These are phyloP conservation scores for Chalciporus chontae DNA, from an alignment of 768 basidiomycete genomes.

Conservation along the genomic window DNA sequence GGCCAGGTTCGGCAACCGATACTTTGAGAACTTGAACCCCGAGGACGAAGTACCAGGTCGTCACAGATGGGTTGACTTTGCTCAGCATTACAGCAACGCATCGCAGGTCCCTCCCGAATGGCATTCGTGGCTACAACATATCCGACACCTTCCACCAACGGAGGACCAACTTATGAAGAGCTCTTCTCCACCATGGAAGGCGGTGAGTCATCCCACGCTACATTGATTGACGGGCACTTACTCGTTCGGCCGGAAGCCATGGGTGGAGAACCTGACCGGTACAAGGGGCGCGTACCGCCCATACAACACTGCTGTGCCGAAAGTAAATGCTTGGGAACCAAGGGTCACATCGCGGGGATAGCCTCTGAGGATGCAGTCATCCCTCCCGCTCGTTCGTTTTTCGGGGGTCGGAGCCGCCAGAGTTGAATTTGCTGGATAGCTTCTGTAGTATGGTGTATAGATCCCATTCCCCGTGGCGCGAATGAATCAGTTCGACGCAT, in stretches of 20 bases:
- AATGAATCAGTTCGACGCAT: too few species aligned
- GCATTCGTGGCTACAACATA: slow-evolving; percentile 95
- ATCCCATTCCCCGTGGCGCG: too few species aligned
- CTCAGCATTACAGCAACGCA: slow-evolving; percentile 90
- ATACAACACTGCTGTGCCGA: slow-evolving; percentile 84
- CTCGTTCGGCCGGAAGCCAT: slow-evolving; percentile 48
- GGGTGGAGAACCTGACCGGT: slow-evolving; percentile 87
- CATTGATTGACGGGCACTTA: not conserved
- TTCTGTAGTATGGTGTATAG: not conserved
- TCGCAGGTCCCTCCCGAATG: slow-evolving; percentile 94
- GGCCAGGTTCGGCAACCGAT: slow-evolving; percentile 88
- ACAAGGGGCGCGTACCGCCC: slow-evolving; percentile 87
- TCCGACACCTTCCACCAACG: slow-evolving; percentile 76
- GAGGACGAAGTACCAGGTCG: slow-evolving; percentile 91
- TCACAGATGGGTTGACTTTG: slow-evolving; percentile 94
- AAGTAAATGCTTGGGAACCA: slow-evolving; percentile 82
- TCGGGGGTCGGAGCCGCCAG: not conserved
- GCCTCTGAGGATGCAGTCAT: not conserved
- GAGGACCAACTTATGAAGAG: slow-evolving; percentile 71
- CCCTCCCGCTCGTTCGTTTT: too few species aligned
- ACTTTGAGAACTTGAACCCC: slow-evolving; percentile 87
- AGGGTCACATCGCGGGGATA: slow-evolving; percentile 52
- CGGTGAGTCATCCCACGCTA: slow-evolving; percentile 46
- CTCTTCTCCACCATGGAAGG: slow-evolving; percentile 75
- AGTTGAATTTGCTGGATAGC: not conserved